These are phyloP conservation scores for Aureobasidium melanogenum DNA, from an alignment of 2,329 filamentous ascomycete genomes.

Conservation along the genomic window DNA sequence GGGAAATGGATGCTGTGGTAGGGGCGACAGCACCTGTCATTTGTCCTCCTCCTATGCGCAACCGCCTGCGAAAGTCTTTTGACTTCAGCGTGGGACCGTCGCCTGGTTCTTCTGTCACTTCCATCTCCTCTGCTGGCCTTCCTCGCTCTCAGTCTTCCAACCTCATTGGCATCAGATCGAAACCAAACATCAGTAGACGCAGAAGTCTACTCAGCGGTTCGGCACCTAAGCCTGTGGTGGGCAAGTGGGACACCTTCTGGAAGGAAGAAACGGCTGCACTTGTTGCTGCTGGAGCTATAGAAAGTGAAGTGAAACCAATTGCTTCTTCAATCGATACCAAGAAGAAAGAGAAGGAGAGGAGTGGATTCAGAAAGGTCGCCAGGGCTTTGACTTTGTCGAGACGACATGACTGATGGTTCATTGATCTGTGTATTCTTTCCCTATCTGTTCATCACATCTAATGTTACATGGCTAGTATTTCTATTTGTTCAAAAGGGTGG, in stretches of 20 bases:
- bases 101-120: background rate
- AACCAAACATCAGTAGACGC: background rate
- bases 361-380: background rate
- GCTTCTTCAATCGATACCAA: background rate
- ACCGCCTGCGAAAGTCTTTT: background rate
- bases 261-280: background rate
- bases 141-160: slow-evolving; percentile 1
- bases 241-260: background rate
- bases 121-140: background rate
- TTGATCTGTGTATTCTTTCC: background rate
- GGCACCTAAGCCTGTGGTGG: background rate
- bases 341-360: background rate
- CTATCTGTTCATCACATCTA: background rate
- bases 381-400: background rate
- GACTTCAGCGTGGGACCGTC: background rate
- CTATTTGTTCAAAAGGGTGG: background rate
- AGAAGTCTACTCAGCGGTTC: background rate
- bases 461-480: background rate
- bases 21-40: background rate
- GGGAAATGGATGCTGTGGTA: background rate
- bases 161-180: background rate
- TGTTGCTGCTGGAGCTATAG: background rate
- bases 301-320: background rate
- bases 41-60: background rate
- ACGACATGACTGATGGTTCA: background rate